Conservation (phyloP, 2,329 filamentous ascomycete species). For the Metarhizium guizhouense region DNA sequence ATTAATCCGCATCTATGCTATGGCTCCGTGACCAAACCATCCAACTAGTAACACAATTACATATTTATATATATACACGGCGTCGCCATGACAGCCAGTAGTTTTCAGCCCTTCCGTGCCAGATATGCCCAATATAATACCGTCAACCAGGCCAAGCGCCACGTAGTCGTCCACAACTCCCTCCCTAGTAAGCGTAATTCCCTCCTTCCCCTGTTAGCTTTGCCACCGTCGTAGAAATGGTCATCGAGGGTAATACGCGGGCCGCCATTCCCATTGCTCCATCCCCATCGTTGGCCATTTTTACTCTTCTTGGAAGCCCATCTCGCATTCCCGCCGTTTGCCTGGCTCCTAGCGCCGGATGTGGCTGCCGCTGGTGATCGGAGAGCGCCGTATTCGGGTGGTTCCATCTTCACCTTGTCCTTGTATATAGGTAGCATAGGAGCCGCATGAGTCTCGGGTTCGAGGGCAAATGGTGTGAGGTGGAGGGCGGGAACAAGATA, state of each 20-base stretch:
- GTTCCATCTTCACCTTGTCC: constrained; percentile 45
- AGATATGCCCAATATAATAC: constrained; percentile 59
- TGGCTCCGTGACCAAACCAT: background rate
- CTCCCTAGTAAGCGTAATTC: constrained; percentile 38
- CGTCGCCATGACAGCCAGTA: background rate
- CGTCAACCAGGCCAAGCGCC: constrained; percentile 55
- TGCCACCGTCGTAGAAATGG: constrained; percentile 27
- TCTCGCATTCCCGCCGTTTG: constrained; percentile 13
- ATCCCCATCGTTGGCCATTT: constrained; percentile 29
- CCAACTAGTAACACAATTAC: background rate
- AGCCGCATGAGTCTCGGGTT: constrained; percentile 21
- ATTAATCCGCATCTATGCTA: background rate
- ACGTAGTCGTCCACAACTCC: constrained; percentile 54
- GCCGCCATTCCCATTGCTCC: constrained; percentile 31
- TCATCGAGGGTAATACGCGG: constrained; percentile 47
- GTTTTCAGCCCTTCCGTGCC: constrained; percentile 47
- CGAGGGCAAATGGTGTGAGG: constrained; percentile 45
- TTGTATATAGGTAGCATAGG: constrained; percentile 36
- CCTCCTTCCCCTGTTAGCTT: constrained; percentile 20
- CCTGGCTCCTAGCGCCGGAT: constrained; percentile 10
- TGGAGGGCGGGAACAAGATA: constrained; percentile 47
- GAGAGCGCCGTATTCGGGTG: constrained; percentile 15
- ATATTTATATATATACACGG: background rate
- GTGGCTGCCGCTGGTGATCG: constrained; percentile 6
- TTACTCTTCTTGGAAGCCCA: constrained; percentile 19